phyloP scores from a whole-genome alignment of 768 basidiomycete genomes.

The Trametes cubensis region DNA sequence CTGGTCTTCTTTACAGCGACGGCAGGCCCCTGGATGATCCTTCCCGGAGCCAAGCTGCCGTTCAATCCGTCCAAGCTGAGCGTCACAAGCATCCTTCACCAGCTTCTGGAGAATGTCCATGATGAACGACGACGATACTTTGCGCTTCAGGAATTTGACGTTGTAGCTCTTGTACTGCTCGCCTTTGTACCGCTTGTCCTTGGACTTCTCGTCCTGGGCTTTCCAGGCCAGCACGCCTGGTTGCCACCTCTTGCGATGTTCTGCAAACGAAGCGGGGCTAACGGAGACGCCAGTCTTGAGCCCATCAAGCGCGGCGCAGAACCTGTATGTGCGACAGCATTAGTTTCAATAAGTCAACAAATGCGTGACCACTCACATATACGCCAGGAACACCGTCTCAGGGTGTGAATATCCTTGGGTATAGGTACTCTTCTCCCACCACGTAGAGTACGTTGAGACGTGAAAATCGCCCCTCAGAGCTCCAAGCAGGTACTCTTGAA shows the following conservation, averaged over 20 bases:
- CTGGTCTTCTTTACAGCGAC: not conserved
- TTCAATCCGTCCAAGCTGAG: slow-evolving; percentile 35
- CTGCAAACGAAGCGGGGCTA: slow-evolving; percentile 33
- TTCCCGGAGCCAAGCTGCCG: slow-evolving; percentile 24
- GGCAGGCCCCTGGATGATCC: not conserved
- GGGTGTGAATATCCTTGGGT: slow-evolving; percentile 51
- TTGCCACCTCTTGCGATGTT: slow-evolving; percentile 34
- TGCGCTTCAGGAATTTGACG: slow-evolving; percentile 19
- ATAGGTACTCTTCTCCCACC: slow-evolving; percentile 61
- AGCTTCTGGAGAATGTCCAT: slow-evolving; percentile 45
- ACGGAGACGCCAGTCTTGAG: slow-evolving; percentile 61
- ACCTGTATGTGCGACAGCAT: slow-evolving; percentile 36
- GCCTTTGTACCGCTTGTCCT: not conserved
- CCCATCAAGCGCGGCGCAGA: slow-evolving; percentile 59
- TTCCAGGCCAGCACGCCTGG: slow-evolving; percentile 36
- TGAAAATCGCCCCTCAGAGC: slow-evolving; percentile 47
- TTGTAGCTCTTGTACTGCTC: slow-evolving; percentile 17
- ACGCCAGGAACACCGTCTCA: slow-evolving; percentile 56
- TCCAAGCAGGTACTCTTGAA: slow-evolving; percentile 56
- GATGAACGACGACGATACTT: slow-evolving; percentile 38
- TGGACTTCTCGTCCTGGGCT: not conserved
- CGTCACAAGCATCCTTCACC: slow-evolving; percentile 31
- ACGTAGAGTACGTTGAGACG: slow-evolving; percentile 55
- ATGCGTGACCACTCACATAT: slow-evolving; percentile 45
- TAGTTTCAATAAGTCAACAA: not conserved